Evolutionary conservation across 169 alveolate genomes (phyloP).

Genomic region (Toxoplasma gondii): DNA sequence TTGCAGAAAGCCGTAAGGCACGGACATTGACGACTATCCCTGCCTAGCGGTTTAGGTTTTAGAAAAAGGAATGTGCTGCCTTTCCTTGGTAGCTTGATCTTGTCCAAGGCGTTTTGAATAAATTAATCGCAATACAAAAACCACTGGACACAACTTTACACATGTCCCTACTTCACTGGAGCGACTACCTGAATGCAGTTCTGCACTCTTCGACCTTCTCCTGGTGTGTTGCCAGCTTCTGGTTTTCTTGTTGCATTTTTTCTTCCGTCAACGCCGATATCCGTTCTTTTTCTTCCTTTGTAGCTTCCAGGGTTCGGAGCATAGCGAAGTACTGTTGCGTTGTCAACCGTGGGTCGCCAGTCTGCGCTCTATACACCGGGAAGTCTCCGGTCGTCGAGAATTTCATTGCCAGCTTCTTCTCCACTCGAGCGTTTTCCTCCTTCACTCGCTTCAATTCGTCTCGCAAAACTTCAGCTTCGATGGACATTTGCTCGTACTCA

Average conservation of each 20-base stretch:
- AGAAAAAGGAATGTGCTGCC: too few relatives aligned
- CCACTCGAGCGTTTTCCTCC: not conserved
- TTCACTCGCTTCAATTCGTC: slow-evolving; percentile 26
- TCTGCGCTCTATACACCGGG: slow-evolving; percentile 19
- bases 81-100: too few relatives aligned
- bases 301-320: slow-evolving; percentile 10
- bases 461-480: not conserved
- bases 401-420: slow-evolving; percentile 18
- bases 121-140: too few relatives aligned
- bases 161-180: not conserved
- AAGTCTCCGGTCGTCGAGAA: slow-evolving; percentile 1
- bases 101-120: too few relatives aligned
- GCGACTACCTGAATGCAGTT: slow-evolving; percentile 12
- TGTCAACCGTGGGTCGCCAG: slow-evolving; percentile 10
- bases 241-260: not conserved
- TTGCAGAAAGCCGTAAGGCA: too few relatives aligned
- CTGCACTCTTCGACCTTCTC: slow-evolving; percentile 29
- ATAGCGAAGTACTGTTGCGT: not conserved
- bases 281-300: not conserved
- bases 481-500: not conserved
- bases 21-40: too few relatives aligned
- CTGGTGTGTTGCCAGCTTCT: not conserved
- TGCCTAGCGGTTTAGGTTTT: too few relatives aligned
- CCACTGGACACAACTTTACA: too few relatives aligned
- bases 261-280: not conserved